phyloP scores from a whole-genome alignment of 805 yeast genomes.

The Schwanniomyces yamadae region DNA sequence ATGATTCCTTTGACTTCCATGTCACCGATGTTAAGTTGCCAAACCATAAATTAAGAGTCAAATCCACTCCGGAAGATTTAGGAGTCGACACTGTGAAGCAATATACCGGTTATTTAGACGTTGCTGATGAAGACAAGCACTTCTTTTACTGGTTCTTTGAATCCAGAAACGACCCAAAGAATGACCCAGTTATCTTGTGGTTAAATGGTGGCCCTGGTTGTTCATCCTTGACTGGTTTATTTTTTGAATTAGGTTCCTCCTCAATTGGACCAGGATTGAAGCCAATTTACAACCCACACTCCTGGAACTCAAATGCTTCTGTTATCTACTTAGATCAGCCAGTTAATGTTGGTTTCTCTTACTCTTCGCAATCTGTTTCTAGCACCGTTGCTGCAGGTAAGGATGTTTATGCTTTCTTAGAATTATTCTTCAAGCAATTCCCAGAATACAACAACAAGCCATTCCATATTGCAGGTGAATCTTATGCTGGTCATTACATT shows the following conservation, averaged over 20 bases:
- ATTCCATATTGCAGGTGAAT: conserved; percentile 44
- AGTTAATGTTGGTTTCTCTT: conserved; percentile 33
- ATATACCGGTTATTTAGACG: conserved; percentile 82
- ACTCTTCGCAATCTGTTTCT: conserved; percentile 29
- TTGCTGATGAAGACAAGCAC: conserved; percentile 66
- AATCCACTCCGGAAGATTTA: conserved; percentile 58
- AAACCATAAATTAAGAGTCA: conserved; percentile 59
- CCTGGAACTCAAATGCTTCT: conserved; percentile 37
- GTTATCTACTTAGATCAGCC: conserved; percentile 43
- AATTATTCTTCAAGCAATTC: conserved; percentile 37
- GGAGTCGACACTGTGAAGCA: conserved; percentile 84
- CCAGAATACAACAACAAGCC: conserved; percentile 25
- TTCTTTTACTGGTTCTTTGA: conserved; percentile 47
- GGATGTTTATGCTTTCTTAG: conserved; percentile 37
- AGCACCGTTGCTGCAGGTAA: conserved; percentile 34
- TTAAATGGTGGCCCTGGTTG: conserved; percentile 41
- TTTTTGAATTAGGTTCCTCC: conserved; percentile 36
- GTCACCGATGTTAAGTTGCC: conserved; percentile 39
- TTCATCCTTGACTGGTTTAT: conserved; percentile 32
- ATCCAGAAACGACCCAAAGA: conserved; percentile 42
- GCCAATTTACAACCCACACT: conserved; percentile 29
- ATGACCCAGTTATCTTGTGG: conserved; percentile 36
- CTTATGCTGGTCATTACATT: conserved; percentile 48
- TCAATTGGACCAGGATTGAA: conserved; percentile 25
- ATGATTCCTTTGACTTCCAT: conserved; percentile 31